Base-by-base conservation (phyloP, 352 stramenopile species). In the Phytophthora cactorum region DNA sequence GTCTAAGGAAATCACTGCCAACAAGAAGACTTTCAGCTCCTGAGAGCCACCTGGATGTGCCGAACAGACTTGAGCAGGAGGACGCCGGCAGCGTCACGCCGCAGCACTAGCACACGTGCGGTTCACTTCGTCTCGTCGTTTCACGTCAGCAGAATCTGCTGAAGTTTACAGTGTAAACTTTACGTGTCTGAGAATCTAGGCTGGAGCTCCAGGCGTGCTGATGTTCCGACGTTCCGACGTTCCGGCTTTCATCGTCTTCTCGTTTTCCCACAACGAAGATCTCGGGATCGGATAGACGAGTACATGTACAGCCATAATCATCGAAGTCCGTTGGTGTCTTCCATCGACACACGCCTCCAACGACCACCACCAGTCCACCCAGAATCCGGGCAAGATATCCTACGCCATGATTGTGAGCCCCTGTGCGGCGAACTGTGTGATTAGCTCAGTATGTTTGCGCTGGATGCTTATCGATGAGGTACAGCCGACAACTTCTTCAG, bases 221-320 rank as follows among this genome's bases (percentile, higher is more conserved):
- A 15, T 47, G n/a, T n/a, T n/a, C n/a, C n/a, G n/a, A n/a, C n/a
- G 43, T 61, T 67, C 60, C 51, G 60, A 62, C 52, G 60, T 62
- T 61, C 60, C 39, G 51, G 32, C 31, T 61, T 55, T 4, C 5
- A 54, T 67, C 60, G 60, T 62, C 51, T 38, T 44, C 34, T 61
- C 59, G 59, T 43, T 39, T 66, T 45, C 59, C 49, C 47, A 38
- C 59, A 22, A 49, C 9, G 14, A 53, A 15, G 28, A 66, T 66
- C 50, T 53, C 31, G n/a, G 27, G 60, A 56, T 67, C 60, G 41
- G 57, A 51, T 39, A 0, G 41, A 3, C 22, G 22, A 22, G 22
- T 22, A 22, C 22, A 22, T 11, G 41, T 47, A 12, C 2, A 49
- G n/a, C 29, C 22, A 15, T 54, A 66, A 59, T 52, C 51, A 61